Evolutionary conservation across 768 basidiomycete species (phyloP), one percentile per base, ranked within the genome.

Genomic region (Tricholoma bakamatsutake): DNA sequence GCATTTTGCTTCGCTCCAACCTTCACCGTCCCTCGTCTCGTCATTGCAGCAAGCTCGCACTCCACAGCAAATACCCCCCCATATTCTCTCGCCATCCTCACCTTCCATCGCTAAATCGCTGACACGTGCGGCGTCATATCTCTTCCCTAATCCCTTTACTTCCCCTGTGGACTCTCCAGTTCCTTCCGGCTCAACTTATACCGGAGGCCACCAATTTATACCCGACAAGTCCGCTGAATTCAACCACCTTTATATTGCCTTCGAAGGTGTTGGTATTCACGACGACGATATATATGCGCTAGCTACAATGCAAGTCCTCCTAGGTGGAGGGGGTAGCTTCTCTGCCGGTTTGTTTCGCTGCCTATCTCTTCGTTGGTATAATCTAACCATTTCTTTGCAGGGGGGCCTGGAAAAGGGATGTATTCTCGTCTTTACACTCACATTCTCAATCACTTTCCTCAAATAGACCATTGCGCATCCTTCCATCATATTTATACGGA

Each of bases 331-430:
- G 7, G 94, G 94, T 15, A 90, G 87, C 68, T 99, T 99, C 79
- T 97, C 94, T 34, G 96, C 96, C 13, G 90, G 84, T 85, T 62
- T 39, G 75, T 59, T 8, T 33, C 6, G 52, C 50, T 55, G 15
- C 17, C 27, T 52, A 28, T 57, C 18, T 33, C 47, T 21, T 33
- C 40, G 37, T 51, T 12, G 1, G 47, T 33, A 6, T 33, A 45
- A 53, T 39, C 53, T 33, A 50, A 52, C 50, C 54, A 52, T 61
- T 52, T 35, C 18, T 17, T 50, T 51, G 21, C 62, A 81, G 93
- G 96, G 60, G 96, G 96, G 3, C 96, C 96, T 2, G 96, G 96
- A 13, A 98, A 98, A 75, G 96, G 96, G 63, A 98, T 98, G 96
- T 98, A 97, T 78, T 93, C 94, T 33, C 87, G 96, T 24, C 74